Percentiles rank a stretch among this genome's conserved stretches.
phyloP scores from a whole-genome alignment of 2,329 filamentous ascomycete genomes.

The Chaetothyriales sp. region DNA sequence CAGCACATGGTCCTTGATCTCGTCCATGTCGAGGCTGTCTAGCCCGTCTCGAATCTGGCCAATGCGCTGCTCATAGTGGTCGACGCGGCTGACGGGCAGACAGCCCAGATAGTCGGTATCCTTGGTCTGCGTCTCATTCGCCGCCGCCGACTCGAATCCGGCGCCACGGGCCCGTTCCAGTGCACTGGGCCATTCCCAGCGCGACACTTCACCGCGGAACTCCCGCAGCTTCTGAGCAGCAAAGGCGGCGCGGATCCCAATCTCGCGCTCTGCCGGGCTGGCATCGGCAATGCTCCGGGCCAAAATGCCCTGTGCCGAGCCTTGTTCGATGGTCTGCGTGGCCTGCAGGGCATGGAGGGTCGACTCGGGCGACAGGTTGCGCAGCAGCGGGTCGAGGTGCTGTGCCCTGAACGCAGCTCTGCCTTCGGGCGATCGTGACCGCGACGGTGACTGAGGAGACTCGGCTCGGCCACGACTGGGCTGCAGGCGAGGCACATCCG shows the following conservation, averaged over 20 bases:
- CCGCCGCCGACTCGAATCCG: conserved; percentile 24
- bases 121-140: conserved; percentile 4
- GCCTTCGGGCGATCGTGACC: conserved; percentile 23
- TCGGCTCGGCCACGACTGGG: conserved; percentile 15
- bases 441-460: conserved; percentile 24
- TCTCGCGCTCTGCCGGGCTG: conserved; percentile 40
- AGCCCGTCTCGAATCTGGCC: conserved; percentile 49
- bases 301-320: conserved; percentile 27
- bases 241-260: conserved; percentile 44
- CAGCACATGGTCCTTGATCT: conserved; percentile 77
- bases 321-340: conserved; percentile 27
- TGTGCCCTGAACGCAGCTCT: conserved; percentile 23
- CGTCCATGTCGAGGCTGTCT: conserved; percentile 39
- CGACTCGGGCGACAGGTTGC: conserved; percentile 38
- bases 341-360: conserved; percentile 36
- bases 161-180: conserved; percentile 25
- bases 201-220: conserved; percentile 44
- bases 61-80: conserved; percentile 55
- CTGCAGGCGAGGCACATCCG: conserved; percentile 8
- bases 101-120: conserved; percentile 50
- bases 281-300: conserved; percentile 39
- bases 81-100: conserved; percentile 48
- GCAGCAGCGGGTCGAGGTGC: conserved; percentile 33
- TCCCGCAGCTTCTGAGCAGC: conserved; percentile 42
- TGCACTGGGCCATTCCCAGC: conserved; percentile 42